phyloP scores from a whole-genome alignment of 805 yeast species.

The Suhomyces emberorum region DNA sequence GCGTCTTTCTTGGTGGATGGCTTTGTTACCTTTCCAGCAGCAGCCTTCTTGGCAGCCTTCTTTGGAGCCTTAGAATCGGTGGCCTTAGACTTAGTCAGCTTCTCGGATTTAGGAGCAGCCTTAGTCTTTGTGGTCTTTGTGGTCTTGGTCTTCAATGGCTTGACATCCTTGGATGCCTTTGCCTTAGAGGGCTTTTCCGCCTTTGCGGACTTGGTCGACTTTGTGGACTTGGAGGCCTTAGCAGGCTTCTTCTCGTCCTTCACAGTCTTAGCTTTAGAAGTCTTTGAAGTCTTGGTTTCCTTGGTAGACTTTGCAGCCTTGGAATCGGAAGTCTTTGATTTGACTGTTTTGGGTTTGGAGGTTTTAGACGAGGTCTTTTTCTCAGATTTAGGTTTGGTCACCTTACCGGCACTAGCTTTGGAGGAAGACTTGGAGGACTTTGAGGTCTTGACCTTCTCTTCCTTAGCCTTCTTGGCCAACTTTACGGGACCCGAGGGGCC shows the following conservation, averaged over 20 bases:
- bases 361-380: constrained; percentile 9
- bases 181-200: constrained; percentile 12
- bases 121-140: constrained; percentile 15
- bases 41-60: constrained; percentile 12
- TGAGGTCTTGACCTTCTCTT: constrained; percentile 3
- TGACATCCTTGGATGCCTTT: constrained; percentile 14
- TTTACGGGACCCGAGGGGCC: constrained; percentile 88
- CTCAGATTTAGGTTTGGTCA: constrained; percentile 9
- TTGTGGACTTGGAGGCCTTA: constrained; percentile 7
- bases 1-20: constrained; percentile 13
- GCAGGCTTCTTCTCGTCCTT: constrained; percentile 21
- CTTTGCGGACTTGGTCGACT: constrained; percentile 13
- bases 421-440: constrained; percentile 16
- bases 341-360: constrained; percentile 10
- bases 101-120: not conserved
- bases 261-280: constrained; percentile 6
- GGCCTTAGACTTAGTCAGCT: constrained; percentile 22
- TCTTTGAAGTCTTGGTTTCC: constrained; percentile 11
- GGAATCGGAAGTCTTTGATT: constrained; percentile 9
- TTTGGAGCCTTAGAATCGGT: constrained; percentile 15
- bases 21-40: constrained; percentile 11
- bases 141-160: constrained; percentile 27
- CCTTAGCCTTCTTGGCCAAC: constrained; percentile 44
- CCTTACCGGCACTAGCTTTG: constrained; percentile 12
- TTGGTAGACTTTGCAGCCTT: constrained; percentile 17